phyloP scores from a whole-genome alignment of 176 grass and related monocot species.

The Aegilops bicornis region DNA sequence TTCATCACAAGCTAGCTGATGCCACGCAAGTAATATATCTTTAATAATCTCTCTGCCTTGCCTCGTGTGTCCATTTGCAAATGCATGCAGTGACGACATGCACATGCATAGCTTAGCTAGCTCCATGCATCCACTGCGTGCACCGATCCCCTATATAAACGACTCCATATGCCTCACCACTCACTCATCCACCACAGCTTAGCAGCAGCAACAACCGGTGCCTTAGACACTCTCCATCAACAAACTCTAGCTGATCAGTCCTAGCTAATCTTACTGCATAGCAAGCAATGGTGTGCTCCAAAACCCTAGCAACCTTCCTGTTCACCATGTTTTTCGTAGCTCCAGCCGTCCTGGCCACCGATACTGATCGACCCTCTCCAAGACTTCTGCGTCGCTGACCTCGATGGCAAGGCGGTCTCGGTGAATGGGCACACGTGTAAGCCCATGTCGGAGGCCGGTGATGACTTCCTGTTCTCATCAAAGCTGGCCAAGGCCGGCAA shows the following conservation, averaged over 20 bases:
- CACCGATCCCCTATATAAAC: conserved; percentile 25
- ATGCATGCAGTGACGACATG: not conserved
- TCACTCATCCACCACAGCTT: not conserved
- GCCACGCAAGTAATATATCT: too few species aligned
- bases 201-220: not conserved
- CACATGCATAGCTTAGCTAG: not conserved
- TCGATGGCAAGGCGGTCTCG: too few species aligned
- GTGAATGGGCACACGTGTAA: conserved; percentile 50
- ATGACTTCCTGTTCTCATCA: conserved; percentile 53
- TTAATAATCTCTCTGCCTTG: not conserved
- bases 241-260: not conserved
- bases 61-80: not conserved
- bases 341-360: not conserved
- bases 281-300: not conserved
- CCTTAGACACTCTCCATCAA: not conserved
- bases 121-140: not conserved
- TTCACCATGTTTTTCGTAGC: not conserved
- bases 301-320: not conserved
- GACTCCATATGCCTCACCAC: not conserved
- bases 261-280: too few species aligned
- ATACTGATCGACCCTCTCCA: conserved; percentile 40
- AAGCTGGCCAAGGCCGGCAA: conserved; percentile 12
- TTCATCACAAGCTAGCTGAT: not conserved
- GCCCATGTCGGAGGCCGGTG: conserved; percentile 2
- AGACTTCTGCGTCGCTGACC: conserved; percentile 46